Evolutionary conservation across 306 rosid species (phyloP).

Genomic region (Cicer arietinum): DNA sequence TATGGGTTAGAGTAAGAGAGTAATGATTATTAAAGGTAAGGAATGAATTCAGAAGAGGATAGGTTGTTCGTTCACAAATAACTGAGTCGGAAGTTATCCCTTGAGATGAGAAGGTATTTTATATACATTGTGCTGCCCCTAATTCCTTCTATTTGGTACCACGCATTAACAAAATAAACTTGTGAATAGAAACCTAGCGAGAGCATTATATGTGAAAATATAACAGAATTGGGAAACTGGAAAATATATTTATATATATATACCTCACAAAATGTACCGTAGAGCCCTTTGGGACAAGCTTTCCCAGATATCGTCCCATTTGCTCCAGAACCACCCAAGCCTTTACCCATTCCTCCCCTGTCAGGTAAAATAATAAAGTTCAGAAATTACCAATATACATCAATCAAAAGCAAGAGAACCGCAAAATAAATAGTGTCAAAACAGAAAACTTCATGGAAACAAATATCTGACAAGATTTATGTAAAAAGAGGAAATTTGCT

Average conservation of each 20-base stretch:
- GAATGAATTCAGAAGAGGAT: not conserved
- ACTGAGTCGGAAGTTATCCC: not conserved
- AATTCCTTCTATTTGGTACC: not conserved
- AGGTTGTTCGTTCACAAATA: not conserved
- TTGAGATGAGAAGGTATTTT: constrained; percentile 2
- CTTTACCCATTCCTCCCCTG: constrained; percentile 85
- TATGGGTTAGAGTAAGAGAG: not conserved
- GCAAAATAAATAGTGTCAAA: constrained; percentile 5
- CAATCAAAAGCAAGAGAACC: constrained; percentile 23
- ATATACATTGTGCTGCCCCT: constrained; percentile 18
- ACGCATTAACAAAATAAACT: constrained; percentile 1
- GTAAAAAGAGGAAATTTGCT: not conserved
- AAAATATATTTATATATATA: constrained; percentile 25
- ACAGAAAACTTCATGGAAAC: not conserved
- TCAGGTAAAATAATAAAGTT: constrained; percentile 32
- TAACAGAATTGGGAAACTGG: constrained; percentile 6
- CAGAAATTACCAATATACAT: constrained; percentile 23
- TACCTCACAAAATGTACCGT: constrained; percentile 92
- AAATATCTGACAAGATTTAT: not conserved
- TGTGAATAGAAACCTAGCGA: constrained; percentile 6
- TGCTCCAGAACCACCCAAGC: constrained; percentile 71
- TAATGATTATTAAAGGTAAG: not conserved
- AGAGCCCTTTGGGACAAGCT: constrained; percentile 89
- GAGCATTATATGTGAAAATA: constrained; percentile 1
- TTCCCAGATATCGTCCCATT: constrained; percentile 86